Conservation (phyloP, 2,329 filamentous ascomycete species). For the Lecanosticta acicola region DNA sequence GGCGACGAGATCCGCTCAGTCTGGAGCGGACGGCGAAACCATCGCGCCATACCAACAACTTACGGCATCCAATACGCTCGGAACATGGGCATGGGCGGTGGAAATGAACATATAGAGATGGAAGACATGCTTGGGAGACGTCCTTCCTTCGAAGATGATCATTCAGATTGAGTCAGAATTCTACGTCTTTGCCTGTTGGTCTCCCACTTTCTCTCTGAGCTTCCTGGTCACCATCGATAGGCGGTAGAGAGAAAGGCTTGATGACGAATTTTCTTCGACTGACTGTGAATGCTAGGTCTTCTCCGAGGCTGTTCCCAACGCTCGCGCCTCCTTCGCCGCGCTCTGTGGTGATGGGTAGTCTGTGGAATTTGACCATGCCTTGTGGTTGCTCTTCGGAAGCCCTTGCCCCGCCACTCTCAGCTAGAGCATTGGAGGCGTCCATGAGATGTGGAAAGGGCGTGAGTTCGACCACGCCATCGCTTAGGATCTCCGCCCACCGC, state of each 20-base stretch:
- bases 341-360: slow-evolving; percentile 78
- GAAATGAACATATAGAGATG: slow-evolving; percentile 58
- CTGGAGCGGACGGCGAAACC: slow-evolving; percentile 35
- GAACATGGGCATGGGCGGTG: slow-evolving; percentile 49
- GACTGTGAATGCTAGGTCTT: slow-evolving; percentile 86
- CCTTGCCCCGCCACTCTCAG: slow-evolving; percentile 46
- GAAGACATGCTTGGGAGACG: slow-evolving; percentile 50
- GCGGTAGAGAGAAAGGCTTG: slow-evolving; percentile 82
- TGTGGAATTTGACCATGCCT: slow-evolving; percentile 77
- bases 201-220: slow-evolving; percentile 48
- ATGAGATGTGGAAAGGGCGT: slow-evolving; percentile 62
- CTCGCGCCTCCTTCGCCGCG: slow-evolving; percentile 73
- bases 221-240: slow-evolving; percentile 68
- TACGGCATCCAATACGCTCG: slow-evolving; percentile 54
- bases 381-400: slow-evolving; percentile 70
- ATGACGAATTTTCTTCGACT: slow-evolving; percentile 80
- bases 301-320: slow-evolving; percentile 57
- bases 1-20: slow-evolving; percentile 48
- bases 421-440: slow-evolving; percentile 44
- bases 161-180: slow-evolving; percentile 53
- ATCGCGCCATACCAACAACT: slow-evolving; percentile 34
- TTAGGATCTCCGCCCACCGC: slow-evolving; percentile 78
- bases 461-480: slow-evolving; percentile 81
- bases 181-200: slow-evolving; percentile 62
- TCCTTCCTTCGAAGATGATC: slow-evolving; percentile 3